Evolutionary conservation across 1,284 basidiomycete genomes (phyloP).

Genomic region (Naganishia liquefaciens): DNA sequence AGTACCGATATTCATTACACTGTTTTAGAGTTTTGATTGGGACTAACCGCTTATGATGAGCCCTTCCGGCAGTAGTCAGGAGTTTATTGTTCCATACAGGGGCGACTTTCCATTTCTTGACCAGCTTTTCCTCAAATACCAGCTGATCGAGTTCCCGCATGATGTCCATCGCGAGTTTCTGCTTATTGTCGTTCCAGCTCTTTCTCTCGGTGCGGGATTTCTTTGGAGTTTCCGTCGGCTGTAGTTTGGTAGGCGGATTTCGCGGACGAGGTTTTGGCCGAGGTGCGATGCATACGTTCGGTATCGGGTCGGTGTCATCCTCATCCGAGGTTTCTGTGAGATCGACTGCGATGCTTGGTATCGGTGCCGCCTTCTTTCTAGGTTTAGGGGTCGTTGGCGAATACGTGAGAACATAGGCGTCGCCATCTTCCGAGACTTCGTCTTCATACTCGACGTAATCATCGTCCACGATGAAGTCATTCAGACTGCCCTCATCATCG

Average conservation of each 20-base stretch:
- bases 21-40: not conserved
- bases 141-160: slow-evolving; percentile 47
- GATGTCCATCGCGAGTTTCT: slow-evolving; percentile 41
- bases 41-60: slow-evolving; percentile 39
- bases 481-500: slow-evolving; percentile 42
- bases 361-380: slow-evolving; percentile 1
- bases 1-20: slow-evolving; percentile 27
- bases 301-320: not conserved
- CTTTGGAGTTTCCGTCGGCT: slow-evolving; percentile 23
- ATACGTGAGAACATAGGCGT: slow-evolving; percentile 16
- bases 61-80: slow-evolving; percentile 50
- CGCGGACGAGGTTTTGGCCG: slow-evolving; percentile 16
- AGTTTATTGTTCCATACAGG: slow-evolving; percentile 36
- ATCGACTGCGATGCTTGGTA: not conserved
- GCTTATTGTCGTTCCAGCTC: slow-evolving; percentile 40
- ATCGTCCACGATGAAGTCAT: slow-evolving; percentile 50
- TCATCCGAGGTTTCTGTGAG: slow-evolving; percentile 32
- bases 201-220: slow-evolving; percentile 25
- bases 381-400: slow-evolving; percentile 26
- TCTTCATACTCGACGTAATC: slow-evolving; percentile 35
- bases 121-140: slow-evolving; percentile 46
- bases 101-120: slow-evolving; percentile 35
- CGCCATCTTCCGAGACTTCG: slow-evolving; percentile 26
- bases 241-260: slow-evolving; percentile 11
- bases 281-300: not conserved